Conservation (phyloP, 2,329 filamentous ascomycete species). For the Verticillium nubilum region DNA sequence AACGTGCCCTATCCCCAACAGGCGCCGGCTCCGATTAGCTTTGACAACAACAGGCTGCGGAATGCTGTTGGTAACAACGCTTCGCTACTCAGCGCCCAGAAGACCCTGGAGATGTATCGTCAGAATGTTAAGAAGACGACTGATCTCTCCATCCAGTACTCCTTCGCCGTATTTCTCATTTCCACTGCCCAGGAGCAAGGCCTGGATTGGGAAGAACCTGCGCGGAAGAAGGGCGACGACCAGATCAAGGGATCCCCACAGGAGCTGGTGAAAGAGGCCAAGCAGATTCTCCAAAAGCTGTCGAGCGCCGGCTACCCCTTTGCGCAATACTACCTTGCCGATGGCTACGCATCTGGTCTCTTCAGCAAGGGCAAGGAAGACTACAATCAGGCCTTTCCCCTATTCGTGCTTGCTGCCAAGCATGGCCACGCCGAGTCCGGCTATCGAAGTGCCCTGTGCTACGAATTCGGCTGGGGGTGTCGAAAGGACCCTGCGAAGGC, state of each 20-base stretch:
- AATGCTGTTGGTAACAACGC: constrained; percentile 81
- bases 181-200: constrained; percentile 79
- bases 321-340: constrained; percentile 94
- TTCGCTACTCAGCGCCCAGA: constrained; percentile 81
- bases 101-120: constrained; percentile 96
- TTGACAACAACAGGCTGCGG: constrained; percentile 79
- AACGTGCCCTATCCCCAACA: constrained; percentile 77
- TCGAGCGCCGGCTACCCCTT: constrained; percentile 89
- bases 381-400: constrained; percentile 82
- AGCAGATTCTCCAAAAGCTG: constrained; percentile 79
- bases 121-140: constrained; percentile 97
- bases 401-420: constrained; percentile 91
- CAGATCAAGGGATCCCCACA: constrained; percentile 49
- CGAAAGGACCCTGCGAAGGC: constrained; percentile 86
- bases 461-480: constrained; percentile 97
- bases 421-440: constrained; percentile 95
- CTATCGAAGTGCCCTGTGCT: constrained; percentile 89
- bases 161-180: constrained; percentile 92
- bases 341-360: constrained; percentile 88
- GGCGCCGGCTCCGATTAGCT: constrained; percentile 55
- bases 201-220: constrained; percentile 42
- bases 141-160: constrained; percentile 85
- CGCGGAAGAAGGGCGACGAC: constrained; percentile 39
- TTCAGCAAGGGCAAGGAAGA: constrained; percentile 95
- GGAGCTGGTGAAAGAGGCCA: constrained; percentile 79